Percentiles rank a stretch among this genome's conserved stretches.
phyloP scores from a whole-genome alignment of 495 filamentous ascomycete genomes.

The Neurospora sp. region DNA sequence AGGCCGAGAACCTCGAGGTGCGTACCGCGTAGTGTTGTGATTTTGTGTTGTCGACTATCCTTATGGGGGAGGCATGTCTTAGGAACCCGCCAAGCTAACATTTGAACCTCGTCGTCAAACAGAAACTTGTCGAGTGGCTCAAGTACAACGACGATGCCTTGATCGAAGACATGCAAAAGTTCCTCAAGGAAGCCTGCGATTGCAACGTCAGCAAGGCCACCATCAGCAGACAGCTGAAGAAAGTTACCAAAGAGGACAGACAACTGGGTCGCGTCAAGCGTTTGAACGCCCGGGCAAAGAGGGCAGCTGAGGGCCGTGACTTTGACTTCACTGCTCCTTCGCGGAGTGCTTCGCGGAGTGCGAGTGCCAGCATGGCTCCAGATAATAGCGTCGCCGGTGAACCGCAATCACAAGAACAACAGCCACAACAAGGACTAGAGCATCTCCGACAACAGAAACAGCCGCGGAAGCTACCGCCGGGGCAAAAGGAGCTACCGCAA shows the following conservation, averaged over 20 bases:
- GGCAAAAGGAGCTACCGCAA: not conserved
- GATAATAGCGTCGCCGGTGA: not conserved
- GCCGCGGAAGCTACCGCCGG: not conserved
- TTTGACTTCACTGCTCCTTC: not conserved
- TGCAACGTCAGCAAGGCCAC: constrained; percentile 16
- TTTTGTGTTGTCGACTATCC: not conserved
- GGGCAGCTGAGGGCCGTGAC: not conserved
- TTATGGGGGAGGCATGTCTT: not conserved
- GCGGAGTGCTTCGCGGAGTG: constrained; percentile 4
- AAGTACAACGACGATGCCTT: constrained; percentile 18
- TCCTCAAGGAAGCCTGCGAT: constrained; percentile 11
- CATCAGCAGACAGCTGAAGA: constrained; percentile 9
- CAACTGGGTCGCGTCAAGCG: not conserved
- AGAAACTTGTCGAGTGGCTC: constrained; percentile 21
- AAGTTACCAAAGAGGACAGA: constrained; percentile 1
- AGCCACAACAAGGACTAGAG: not conserved
- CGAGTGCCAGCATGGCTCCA: constrained; percentile 6
- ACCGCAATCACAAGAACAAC: constrained; percentile 1
- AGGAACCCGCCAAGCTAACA: not conserved
- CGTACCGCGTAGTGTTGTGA: not conserved
- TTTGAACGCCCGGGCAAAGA: not conserved
- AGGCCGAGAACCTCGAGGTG: constrained; percentile 16
- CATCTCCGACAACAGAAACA: not conserved
- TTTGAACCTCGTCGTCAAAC: not conserved
- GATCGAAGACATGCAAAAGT: constrained; percentile 21